phyloP scores from a whole-genome alignment of 306 rosid genomes.

The Vigna reflexopilosa region DNA sequence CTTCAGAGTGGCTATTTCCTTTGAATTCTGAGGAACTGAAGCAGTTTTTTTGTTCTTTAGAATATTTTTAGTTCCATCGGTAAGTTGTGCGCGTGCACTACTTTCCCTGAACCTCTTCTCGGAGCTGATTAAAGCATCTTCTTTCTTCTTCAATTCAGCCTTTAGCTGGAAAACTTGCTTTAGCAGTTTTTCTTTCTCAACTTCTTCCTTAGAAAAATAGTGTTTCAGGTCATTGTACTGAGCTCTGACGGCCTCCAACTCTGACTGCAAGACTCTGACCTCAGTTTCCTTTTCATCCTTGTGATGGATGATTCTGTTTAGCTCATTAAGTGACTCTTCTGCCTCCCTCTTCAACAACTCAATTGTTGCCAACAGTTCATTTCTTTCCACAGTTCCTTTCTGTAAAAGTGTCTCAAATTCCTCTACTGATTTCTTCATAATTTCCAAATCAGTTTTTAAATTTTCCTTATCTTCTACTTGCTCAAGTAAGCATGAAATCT shows the following conservation, averaged over 20 bases:
- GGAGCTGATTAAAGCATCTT: constrained; percentile 52
- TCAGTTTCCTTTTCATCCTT: constrained; percentile 65
- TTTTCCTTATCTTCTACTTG: constrained; percentile 57
- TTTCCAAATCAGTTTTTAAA: constrained; percentile 60
- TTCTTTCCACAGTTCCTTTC: constrained; percentile 63
- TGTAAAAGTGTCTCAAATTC: constrained; percentile 62
- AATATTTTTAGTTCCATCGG: constrained; percentile 55
- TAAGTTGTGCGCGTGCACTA: constrained; percentile 50
- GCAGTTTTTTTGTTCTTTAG: constrained; percentile 54
- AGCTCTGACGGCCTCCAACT: constrained; percentile 66
- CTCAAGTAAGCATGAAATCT: constrained; percentile 53
- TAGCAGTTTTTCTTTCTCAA: constrained; percentile 75
- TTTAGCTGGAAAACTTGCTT: constrained; percentile 69
- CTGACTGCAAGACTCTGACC: constrained; percentile 56
- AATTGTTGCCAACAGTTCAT: constrained; percentile 60
- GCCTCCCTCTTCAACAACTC: constrained; percentile 66
- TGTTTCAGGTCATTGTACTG: constrained; percentile 63
- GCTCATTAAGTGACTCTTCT: constrained; percentile 57
- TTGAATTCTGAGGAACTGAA: constrained; percentile 55
- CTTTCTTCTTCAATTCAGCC: constrained; percentile 75
- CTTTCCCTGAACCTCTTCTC: constrained; percentile 74
- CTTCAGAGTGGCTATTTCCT: constrained; percentile 71
- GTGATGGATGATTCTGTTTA: constrained; percentile 52
- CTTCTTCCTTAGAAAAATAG: constrained; percentile 66
- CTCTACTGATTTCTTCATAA: constrained; percentile 58